Base-by-base conservation (phyloP, 768 basidiomycete species). In the Leccinum olivaceopallidum region DNA sequence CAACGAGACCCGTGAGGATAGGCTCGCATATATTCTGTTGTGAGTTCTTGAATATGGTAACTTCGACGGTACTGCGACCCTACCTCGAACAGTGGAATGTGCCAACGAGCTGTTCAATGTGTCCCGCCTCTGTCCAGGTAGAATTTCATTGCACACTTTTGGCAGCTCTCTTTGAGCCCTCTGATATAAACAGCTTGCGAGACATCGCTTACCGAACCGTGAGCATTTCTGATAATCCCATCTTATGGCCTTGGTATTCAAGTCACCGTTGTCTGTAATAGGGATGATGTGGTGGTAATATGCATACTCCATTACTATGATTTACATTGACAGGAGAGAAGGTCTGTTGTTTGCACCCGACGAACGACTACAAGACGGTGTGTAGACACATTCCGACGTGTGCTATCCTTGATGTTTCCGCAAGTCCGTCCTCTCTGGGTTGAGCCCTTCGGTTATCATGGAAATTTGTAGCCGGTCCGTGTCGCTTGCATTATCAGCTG, bases 291-390 rank as follows among this genome's bases (percentile, higher is more conserved):
- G 37, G 86, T 88, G 58, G 85, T 87, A 71, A 75, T 75, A 6
- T 30, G 10, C 36, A 26, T 37, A 62, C 30, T 39, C 28, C 22
- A 36, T 9, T 44, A 14, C 49, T 20, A 24, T 42, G 42, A 22
- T 28, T 34, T 7, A 60, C 22, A 32, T 57, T 67, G 50, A 63
- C 59, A 16, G 30, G 16, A 53, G 53, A 36, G 9, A 63, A 92
- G 89, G 85, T 92, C 28, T 91, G 87, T 76, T 91, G 90, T 3
- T 75, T 94, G 18, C 88, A 90, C 67, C 92, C 92, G 0, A 87
- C 91, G 5, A 94, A 94, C 69, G 92, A 94, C 73, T 94, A 94
- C 76, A 94, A 94, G 77, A 94, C 92, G 53, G 92, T 89, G 74
- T 79, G 79, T 81, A 76, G 73, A 76, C 71, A 59, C 62, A 32